Conservation (phyloP, 306 rosid species). For the Ochetophila trinervis region DNA sequence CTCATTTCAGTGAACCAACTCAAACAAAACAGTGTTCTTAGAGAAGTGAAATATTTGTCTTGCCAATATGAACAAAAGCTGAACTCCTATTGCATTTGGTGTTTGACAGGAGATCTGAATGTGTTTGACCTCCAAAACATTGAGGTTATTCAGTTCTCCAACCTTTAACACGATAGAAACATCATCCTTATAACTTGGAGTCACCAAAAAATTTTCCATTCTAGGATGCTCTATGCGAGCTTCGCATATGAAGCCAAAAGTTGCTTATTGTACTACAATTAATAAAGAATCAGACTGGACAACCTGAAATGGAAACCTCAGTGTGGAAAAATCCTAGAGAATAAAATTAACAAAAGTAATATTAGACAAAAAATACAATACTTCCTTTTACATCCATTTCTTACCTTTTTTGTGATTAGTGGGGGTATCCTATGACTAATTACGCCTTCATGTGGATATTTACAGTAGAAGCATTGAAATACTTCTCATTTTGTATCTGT, state of each 20-base stretch:
- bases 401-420: constrained; percentile 31
- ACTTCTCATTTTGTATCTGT: constrained; percentile 32
- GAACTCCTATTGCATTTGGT: too few species aligned
- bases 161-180: too few species aligned
- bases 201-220: not conserved
- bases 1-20: too few species aligned
- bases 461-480: constrained; percentile 24
- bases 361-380: constrained; percentile 4
- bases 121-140: too few species aligned
- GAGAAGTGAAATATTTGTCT: too few species aligned
- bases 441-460: constrained; percentile 32
- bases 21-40: too few species aligned
- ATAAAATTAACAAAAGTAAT: not conserved
- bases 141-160: too few species aligned
- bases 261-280: not conserved
- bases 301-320: not conserved
- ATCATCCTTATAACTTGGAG: too few species aligned
- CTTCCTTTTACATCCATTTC: constrained; percentile 21
- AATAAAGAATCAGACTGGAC: not conserved
- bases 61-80: too few species aligned
- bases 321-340: not conserved
- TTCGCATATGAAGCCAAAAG: not conserved
- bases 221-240: not conserved
- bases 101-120: too few species aligned
- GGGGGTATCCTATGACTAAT: constrained; percentile 44